phyloP scores from a whole-genome alignment of 2,329 filamentous ascomycete species.

The Aspergillus melleus region DNA sequence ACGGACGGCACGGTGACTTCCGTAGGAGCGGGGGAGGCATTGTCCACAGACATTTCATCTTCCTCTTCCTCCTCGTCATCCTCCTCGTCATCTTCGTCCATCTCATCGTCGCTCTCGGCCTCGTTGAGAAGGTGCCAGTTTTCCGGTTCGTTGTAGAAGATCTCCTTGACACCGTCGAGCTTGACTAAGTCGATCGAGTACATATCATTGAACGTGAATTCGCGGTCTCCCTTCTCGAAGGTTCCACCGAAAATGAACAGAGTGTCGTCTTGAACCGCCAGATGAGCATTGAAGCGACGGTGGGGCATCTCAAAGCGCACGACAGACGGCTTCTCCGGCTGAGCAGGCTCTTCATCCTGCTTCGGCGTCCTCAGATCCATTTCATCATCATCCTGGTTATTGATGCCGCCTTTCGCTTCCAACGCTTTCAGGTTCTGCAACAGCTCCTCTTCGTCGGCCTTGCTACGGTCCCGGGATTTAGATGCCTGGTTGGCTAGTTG shows the following conservation, averaged over 20 bases:
- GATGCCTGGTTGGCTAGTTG: conserved; percentile 44
- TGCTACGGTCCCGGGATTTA: conserved; percentile 66
- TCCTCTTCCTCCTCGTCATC: conserved; percentile 46
- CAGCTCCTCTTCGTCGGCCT: conserved; percentile 89
- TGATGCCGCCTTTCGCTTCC: conserved; percentile 69
- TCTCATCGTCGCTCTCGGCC: conserved; percentile 60
- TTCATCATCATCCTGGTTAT: conserved; percentile 50
- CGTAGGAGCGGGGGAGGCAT: conserved; percentile 37
- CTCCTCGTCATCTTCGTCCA: conserved; percentile 46
- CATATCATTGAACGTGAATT: conserved; percentile 94
- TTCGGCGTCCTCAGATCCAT: conserved; percentile 45
- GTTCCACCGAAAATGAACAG: conserved; percentile 95
- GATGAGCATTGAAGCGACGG: conserved; percentile 82
- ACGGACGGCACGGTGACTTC: conserved; percentile 39
- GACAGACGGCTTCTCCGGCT: conserved; percentile 59
- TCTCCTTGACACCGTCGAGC: conserved; percentile 87
- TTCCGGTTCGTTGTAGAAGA: conserved; percentile 80
- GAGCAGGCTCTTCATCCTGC: conserved; percentile 54
- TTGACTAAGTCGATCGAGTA: conserved; percentile 93
- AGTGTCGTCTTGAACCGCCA: conserved; percentile 88
- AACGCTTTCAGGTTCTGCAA: conserved; percentile 82
- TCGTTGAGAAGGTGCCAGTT: conserved; percentile 74
- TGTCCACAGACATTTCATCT: conserved; percentile 47
- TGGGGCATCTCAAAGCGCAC: conserved; percentile 83
- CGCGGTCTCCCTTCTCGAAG: conserved; percentile 89